Conservation (phyloP, 768 basidiomycete species). For the Suillus variegatus region DNA sequence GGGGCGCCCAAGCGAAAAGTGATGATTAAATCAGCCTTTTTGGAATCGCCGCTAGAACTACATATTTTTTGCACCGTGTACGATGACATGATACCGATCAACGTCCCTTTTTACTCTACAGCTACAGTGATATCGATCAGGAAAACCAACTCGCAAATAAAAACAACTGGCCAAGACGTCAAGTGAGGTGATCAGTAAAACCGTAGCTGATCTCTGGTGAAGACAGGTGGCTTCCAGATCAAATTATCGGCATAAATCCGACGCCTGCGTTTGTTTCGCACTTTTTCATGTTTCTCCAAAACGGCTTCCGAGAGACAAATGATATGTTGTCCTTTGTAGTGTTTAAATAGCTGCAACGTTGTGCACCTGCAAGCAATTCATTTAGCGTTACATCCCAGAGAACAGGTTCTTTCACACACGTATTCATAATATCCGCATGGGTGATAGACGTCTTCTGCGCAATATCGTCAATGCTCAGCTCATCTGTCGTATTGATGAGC, state of each 20-base stretch:
- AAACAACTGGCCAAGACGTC: not conserved
- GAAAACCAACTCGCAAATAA: conserved; percentile 1
- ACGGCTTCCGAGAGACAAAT: conserved; percentile 91
- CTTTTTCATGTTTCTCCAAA: conserved; percentile 87
- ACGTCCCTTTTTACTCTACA: conserved; percentile 16
- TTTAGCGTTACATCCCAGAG: conserved; percentile 14
- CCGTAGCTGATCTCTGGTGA: conserved; percentile 86
- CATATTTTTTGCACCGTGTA: conserved; percentile 14
- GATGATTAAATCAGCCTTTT: conserved; percentile 10
- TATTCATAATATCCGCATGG: conserved; percentile 96
- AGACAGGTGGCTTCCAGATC: conserved; percentile 94
- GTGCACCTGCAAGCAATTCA: conserved; percentile 65
- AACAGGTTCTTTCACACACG: conserved; percentile 59
- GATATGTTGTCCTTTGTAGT: conserved; percentile 93
- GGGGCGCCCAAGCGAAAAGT: conserved; percentile 12
- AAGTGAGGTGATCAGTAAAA: conserved; percentile 44
- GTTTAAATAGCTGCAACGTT: conserved; percentile 92
- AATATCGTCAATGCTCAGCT: conserved; percentile 94
- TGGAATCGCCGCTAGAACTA: conserved; percentile 8
- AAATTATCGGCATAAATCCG: conserved; percentile 79
- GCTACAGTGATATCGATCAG: conserved; percentile 21
- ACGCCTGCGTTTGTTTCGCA: conserved; percentile 72
- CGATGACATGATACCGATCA: conserved; percentile 14
- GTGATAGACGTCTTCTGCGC: conserved; percentile 95
- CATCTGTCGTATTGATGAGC: conserved; percentile 66